phyloP scores from a whole-genome alignment of 1,284 basidiomycete species.

The Cryptococcus wingfieldii region DNA sequence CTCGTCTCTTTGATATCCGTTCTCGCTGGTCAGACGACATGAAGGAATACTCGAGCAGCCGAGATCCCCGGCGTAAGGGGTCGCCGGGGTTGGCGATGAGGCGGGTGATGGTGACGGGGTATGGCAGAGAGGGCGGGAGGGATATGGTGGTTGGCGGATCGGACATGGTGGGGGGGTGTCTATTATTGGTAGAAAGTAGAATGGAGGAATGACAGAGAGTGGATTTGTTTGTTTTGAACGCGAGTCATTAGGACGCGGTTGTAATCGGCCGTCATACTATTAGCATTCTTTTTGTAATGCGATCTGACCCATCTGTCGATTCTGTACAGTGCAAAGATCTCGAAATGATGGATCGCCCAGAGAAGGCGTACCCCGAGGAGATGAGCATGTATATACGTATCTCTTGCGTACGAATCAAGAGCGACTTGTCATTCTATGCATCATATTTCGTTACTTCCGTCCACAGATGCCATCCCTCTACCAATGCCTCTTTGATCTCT shows the following conservation, averaged over 20 bases:
- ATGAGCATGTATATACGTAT: too few relatives aligned
- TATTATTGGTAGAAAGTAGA: neutral
- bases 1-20: neutral
- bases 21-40: slow-evolving; percentile 19
- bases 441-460: too few relatives aligned
- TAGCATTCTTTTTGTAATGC: too few relatives aligned
- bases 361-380: too few relatives aligned
- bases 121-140: slow-evolving; percentile 67
- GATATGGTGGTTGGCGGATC: slow-evolving; percentile 39
- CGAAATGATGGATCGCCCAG: too few relatives aligned
- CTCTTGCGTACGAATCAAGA: too few relatives aligned
- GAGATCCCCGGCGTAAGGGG: slow-evolving; percentile 62
- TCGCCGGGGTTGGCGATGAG: slow-evolving; percentile 55
- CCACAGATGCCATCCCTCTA: too few relatives aligned
- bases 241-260: too few relatives aligned
- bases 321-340: too few relatives aligned
- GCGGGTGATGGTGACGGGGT: slow-evolving; percentile 69
- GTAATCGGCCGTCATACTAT: too few relatives aligned
- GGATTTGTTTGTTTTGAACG: neutral
- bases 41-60: slow-evolving; percentile 75
- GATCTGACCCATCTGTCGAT: too few relatives aligned
- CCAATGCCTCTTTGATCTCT: slow-evolving; percentile 24
- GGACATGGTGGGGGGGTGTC: slow-evolving; percentile 27
- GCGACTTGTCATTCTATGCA: too few relatives aligned
- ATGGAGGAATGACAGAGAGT: neutral